Evolutionary conservation across 2,329 filamentous ascomycete species (phyloP), one percentile per base, ranked within the genome.

Genomic region (Botryotinia globosa): DNA sequence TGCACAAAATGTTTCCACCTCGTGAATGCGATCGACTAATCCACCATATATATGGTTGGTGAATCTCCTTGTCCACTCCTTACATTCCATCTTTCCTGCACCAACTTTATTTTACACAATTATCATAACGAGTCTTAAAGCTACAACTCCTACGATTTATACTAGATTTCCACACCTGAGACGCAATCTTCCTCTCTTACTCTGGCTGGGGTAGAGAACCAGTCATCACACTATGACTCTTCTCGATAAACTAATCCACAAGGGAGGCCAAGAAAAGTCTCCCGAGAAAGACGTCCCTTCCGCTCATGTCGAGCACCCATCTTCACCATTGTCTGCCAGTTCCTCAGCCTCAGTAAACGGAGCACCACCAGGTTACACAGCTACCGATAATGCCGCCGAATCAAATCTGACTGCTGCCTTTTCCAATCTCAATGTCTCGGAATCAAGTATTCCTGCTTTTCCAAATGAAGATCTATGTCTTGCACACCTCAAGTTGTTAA

Each of bases 401-500:
- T 74, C 72, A 56, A 78, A 80, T 37, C 74, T 80, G 32, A 78
- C 74, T 62, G 74, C 77, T 5, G 81, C 83, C 39, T 84, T 85
- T 75, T 76, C 81, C 32, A 79, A 82, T 59, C 81, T 85, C 20
- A 75, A 78, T 0, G 75, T 87, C 25, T 76, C 80, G 12, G 69
- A 78, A 0, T 39, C 59, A 32, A 39, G 32, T 69, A 76, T 25
- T 73, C 78, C 18, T 71, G 74, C 4, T 8, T 76, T 79, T 29
- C 85, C 88, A 1, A 83, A 83, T 1, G 80, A 80, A 8, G 85
- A 90, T 74, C 85, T 89, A 59, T 93, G 91, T 75, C 86, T 93
- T 34, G 90, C 88, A 0, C 93, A 96, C 80, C 85, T 95, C 42
- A 93, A 93, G 80, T 84, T 95, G 0, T 84, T 95, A 1, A 87